Evolutionary conservation across 1,139 yeast species (phyloP), one percentile per base, ranked within the genome.

Genomic region (Starmera stellimalicola): DNA sequence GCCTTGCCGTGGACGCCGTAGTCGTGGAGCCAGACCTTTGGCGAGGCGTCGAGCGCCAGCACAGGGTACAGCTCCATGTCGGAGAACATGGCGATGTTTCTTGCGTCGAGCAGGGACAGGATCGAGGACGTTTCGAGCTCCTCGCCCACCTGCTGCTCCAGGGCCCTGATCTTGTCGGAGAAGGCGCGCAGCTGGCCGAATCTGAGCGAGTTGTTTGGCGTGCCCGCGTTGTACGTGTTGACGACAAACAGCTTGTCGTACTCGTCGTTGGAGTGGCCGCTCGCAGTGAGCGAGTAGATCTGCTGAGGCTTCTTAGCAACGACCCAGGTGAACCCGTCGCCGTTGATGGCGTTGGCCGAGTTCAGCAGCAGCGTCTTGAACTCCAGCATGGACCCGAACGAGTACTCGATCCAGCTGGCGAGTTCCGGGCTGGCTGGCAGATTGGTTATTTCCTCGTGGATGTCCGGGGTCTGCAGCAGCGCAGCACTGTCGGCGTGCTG

Each of bases 1-100:
- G 64, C 69, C 55, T 81, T 81, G 36, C 93, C 93, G 52, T 66
- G 79, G 4, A 77, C 81, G 33, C 93, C 93, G 47, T 79, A 81
- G 54, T 81, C 91, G 40, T 70, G 58, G 35, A 80, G 57, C 60
- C 77, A 81, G 36, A 72, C 71, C 47, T 78, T 73, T 48, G 82
- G 79, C 24, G 83, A 75, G 8, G 75, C 80, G 54, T 81, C 88
- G 33, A 81, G 66, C 18, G 83, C 77, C 37, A 81, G 60, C 26
- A 79, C 57, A 3, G 93, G 91, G 34, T 72, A 60, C 46, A 75
- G 70, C 33, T 62, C 63, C n/a, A 34, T 23, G 16, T 36, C 35
- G 15, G 37, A 31, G 14, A 30, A 38, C n/a, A 30, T 28, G 26
- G 34, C 17, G 18, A 26, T 6, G 16, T 47, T 48, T 27, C 51